Evolutionary conservation across 2,329 filamentous ascomycete species (phyloP), one percentile per base, ranked within the genome.

Genomic region (Coniochaeta pulveracea): DNA sequence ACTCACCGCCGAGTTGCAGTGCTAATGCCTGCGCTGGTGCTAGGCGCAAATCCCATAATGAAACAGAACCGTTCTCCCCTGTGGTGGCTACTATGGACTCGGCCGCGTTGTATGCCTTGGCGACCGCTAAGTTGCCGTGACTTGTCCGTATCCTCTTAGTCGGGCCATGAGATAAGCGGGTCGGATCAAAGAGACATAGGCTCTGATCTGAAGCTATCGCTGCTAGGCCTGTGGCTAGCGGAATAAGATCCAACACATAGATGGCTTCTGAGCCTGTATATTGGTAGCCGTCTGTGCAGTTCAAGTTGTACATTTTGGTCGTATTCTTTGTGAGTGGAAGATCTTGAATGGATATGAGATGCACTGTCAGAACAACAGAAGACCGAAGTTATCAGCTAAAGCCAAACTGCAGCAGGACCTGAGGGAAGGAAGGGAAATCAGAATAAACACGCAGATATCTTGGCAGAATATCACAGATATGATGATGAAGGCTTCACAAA

Each of bases 201-300:
- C 63, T 67, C 54, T 84, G 74, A 56, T 85, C 78, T 1, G 81
- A 84, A 3, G 76, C 71, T 36, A 81, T 80, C 11, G 72, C 66
- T 2, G 72, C 74, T 25, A 82, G 61, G 5, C 66, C 61, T 3
- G 40, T 22, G 2, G 56, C 43, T 4, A 69, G 57, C n/a, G 68
- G 63, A 17, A 67, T 57, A 34, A 80, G 58, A 38, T 73, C 65
- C 32, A 76, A 66, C 21, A 79, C 65, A 50, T 79, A 80, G 33
- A 66, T 58, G 27, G 45, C 42, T 4, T 66, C 63, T 6, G 50
- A 45, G 5, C 52, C 47, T 4, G 55, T 51, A 38, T 61, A 60
- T 10, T 49, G 52, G 43, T 57, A 61, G 35, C 49, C 52, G 34
- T 61, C 60, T 26, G 55, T 43, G 25, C 53, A 57, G 24, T 47